phyloP scores from a whole-genome alignment of 1,284 basidiomycete genomes.

The Lentinula novae-zelandiae region DNA sequence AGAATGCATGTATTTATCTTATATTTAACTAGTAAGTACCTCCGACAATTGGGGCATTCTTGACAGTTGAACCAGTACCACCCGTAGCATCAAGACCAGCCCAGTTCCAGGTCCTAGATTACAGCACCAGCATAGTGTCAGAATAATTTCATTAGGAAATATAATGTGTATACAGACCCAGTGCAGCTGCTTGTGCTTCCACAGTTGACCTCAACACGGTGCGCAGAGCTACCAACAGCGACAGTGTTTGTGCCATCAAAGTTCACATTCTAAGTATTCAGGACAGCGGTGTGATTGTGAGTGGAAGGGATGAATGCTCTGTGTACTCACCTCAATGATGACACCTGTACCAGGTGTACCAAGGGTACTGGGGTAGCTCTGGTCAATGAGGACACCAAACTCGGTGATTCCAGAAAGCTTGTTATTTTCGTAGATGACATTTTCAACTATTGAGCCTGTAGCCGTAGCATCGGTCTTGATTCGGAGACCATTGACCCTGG shows the following conservation, averaged over 20 bases:
- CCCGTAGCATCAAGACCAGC: slow-evolving; percentile 17
- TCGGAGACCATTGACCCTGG: slow-evolving; percentile 32
- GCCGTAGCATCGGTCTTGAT: slow-evolving; percentile 36
- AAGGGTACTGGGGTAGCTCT: slow-evolving; percentile 34
- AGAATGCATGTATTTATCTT: too few relatives aligned
- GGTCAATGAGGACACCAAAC: slow-evolving; percentile 36
- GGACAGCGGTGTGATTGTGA: not conserved
- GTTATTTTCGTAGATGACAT: slow-evolving; percentile 31
- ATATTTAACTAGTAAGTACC: not conserved
- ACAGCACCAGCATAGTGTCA: too few relatives aligned
- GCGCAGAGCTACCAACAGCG: slow-evolving; percentile 17
- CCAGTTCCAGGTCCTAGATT: slow-evolving; percentile 17
- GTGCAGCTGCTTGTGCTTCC: slow-evolving; percentile 17
- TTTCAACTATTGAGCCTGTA: slow-evolving; percentile 28
- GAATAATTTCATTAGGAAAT: not conserved
- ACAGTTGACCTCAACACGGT: slow-evolving; percentile 20
- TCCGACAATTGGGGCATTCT: slow-evolving; percentile 18
- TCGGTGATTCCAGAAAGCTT: slow-evolving; percentile 11
- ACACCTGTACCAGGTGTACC: slow-evolving; percentile 34
- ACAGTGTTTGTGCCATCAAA: slow-evolving; percentile 11
- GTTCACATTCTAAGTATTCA: not conserved
- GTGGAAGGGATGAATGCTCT: not conserved
- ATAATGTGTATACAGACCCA: slow-evolving; percentile 7
- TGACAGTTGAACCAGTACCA: slow-evolving; percentile 15
- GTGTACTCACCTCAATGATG: slow-evolving; percentile 4